Evolutionary conservation across 2,329 filamentous ascomycete species (phyloP), one percentile per base, ranked within the genome.

Genomic region (Colletotrichum lindemuthianum): DNA sequence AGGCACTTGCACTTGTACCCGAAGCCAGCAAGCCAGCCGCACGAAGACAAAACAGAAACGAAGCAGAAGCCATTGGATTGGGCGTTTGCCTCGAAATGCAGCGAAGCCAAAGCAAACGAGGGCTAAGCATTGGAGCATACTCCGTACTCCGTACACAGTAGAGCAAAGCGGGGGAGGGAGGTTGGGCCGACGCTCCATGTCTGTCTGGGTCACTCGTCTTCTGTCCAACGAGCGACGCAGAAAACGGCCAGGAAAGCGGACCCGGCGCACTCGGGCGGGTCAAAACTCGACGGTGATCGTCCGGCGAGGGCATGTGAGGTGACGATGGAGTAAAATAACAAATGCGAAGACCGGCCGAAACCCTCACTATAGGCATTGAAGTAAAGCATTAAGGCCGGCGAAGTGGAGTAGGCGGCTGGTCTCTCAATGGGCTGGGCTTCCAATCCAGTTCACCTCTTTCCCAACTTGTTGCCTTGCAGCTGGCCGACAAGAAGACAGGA

Each of bases 161-260:
- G 47, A 47, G 51, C 61, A 50, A 65, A 61, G 61, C 57, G 61
- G 61, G 61, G 57, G 53, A 37, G 33, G 57, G 61, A 55, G 57
- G 61, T 56, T 65, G 61, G 61, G 61, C 44, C 41, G 41, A 43
- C 41, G 33, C 16, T 32, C 50, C 36, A 53, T 33, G 40, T 34
- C 49, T 33, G 40, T 34, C 49, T 60, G 58, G 40, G 33, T 15
- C 24, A 24, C 24, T 24, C 41, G 48, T 33, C 57, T 37, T 37
- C 45, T 60, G 51, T 52, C 61, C 61, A 65, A 60, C 61, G 57
- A 58, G 57, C 60, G 61, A 45, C 51, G 36, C 57, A 37, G 50
- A 55, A 39, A 44, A 55, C 24, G 24, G 37, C 50, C 54, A 56
- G 40, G 44, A 60, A 60, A 65, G 61, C 61, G 61, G 61, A 65